These are phyloP conservation scores for Paragyromitra xinjiangensis DNA, from an alignment of 495 filamentous ascomycete species.

Conservation along the genomic window DNA sequence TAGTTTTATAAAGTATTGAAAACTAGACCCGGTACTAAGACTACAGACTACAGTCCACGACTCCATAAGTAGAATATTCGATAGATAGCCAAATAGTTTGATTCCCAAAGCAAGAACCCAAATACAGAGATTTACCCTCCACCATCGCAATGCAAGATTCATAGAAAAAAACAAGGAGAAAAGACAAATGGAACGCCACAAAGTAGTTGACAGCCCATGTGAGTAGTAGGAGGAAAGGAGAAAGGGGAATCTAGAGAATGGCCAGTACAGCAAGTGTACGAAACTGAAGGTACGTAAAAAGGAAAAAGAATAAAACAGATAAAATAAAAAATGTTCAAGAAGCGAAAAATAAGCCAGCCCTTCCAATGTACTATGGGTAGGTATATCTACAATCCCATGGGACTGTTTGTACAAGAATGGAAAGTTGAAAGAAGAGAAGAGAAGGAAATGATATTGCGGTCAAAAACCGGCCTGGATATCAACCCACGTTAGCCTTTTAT, in stretches of 20 bases:
- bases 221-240: not conserved
- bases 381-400: conserved; percentile 31
- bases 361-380: not conserved
- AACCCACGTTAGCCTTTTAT: not conserved
- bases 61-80: not conserved
- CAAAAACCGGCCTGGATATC: not conserved
- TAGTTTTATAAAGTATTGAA: too few relatives aligned
- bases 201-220: not conserved
- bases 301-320: conserved; percentile 1
- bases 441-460: not conserved
- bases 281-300: not conserved
- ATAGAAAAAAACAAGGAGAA: conserved; percentile 51
- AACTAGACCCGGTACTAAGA: not conserved
- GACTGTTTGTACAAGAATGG: conserved; percentile 18
- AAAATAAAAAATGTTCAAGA: conserved; percentile 14
- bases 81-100: not conserved
- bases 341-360: not conserved
- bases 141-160: conserved; percentile 47
- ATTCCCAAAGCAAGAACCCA: not conserved
- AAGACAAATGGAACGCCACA: conserved; percentile 38
- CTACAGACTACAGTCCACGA: not conserved
- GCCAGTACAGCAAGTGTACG: not conserved
- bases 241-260: not conserved
- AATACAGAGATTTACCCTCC: not conserved
- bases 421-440: not conserved